These are phyloP conservation scores for Henningerozyma blattae DNA, from an alignment of 805 yeast species.

Conservation along the genomic window DNA sequence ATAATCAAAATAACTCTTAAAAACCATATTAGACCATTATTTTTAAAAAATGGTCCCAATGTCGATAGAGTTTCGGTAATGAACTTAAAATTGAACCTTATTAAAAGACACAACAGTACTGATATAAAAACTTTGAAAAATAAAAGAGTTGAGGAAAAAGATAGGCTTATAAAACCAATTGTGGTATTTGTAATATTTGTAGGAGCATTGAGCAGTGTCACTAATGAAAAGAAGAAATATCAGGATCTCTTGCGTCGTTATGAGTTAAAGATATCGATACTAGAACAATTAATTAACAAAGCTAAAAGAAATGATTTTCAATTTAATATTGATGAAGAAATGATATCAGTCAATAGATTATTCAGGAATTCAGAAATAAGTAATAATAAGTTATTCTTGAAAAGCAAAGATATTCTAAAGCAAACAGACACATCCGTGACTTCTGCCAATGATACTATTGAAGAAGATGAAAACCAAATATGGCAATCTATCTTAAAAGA, in stretches of 20 bases:
- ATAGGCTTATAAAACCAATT: not conserved
- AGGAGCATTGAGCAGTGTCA: not conserved
- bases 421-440: not conserved
- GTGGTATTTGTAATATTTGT: not conserved
- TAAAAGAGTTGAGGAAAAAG: not conserved
- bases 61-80: no score
- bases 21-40: no score
- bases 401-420: no score
- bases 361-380: conserved; percentile 9
- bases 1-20: no score
- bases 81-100: no score
- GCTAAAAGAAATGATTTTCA: conserved; percentile 26
- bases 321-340: conserved; percentile 32
- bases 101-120: not conserved
- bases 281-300: conserved; percentile 29
- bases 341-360: conserved; percentile 26
- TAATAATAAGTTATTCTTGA: no score
- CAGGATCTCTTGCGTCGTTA: conserved; percentile 28
- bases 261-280: conserved; percentile 25
- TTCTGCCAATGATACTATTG: not conserved
- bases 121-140: not conserved
- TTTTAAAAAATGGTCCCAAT: no score
- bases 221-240: not conserved
- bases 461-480: conserved; percentile 21
- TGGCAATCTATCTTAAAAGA: conserved; percentile 19